Evolutionary conservation across 2,329 filamentous ascomycete genomes (phyloP), one percentile per base, ranked within the genome.

Genomic region (Ophiobolus disseminans): DNA sequence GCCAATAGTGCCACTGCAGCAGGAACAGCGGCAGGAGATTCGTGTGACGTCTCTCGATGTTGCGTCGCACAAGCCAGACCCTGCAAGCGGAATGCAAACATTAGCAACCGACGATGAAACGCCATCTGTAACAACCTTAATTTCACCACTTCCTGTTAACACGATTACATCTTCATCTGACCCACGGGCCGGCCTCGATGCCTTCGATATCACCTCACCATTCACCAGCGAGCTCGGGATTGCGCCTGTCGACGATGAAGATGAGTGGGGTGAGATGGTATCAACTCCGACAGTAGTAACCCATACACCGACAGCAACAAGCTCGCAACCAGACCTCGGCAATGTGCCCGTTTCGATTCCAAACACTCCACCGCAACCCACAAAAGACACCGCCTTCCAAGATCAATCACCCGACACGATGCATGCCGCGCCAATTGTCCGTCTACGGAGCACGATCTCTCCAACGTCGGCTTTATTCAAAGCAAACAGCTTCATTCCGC

Each of bases 181-280:
- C 21, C 50, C 62, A 39, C 65, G 58, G 65, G 45, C 40, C 19
- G 40, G 21, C n/a, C 38, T 58, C 9, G 46, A 43, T 25, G 40
- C 17, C 38, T 36, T 65, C 6, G 60, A 66, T 21, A 62, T 46
- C 2, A 47, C 30, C 20, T 14, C 43, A 5, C 23, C 40, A 13
- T 35, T 48, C 13, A 58, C 53, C 22, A 8, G 38, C 34, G 25
- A 49, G 9, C 17, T 26, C 19, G 23, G 45, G 2, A 23, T 28
- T 22, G 40, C 23, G 11, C 43, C 45, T 16, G 40, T 50, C 31
- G 62, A 70, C 19, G 60, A 62, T 32, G 67, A 71, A 11, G 71
- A 73, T 20, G 68, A 73, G 19, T 74, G 72, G 72, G 72, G 72
- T 42, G 72, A 74, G 31, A 74, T 74, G 72, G 65, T 74, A 32